A percentile compares a stretch with the other conserved stretches of the same genome.
Conservation (phyloP, 2,329 filamentous ascomycete genomes). For the Phoma sp. region DNA sequence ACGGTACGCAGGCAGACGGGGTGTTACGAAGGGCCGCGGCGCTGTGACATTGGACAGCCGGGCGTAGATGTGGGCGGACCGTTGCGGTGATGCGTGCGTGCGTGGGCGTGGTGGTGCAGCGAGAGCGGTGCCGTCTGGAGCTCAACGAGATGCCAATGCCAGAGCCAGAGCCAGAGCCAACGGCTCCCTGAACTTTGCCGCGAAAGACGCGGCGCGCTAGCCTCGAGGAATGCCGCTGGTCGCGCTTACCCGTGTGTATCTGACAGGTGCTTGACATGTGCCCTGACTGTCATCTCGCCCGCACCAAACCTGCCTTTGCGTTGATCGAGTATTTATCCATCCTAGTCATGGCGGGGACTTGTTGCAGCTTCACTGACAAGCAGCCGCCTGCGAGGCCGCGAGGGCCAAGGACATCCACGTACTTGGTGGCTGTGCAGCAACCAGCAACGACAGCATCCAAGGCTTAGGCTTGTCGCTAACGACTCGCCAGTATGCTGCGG, state of each 20-base stretch:
- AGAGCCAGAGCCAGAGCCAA: neutral
- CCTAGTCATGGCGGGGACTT: too few species aligned
- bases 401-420: too few species aligned
- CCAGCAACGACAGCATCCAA: too few species aligned
- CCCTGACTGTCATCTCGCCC: neutral
- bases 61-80: conserved; percentile 8
- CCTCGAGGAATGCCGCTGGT: neutral
- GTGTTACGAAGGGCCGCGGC: conserved; percentile 2
- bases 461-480: too few species aligned
- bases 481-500: too few species aligned
- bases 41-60: conserved; percentile 15
- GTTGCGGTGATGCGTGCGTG: conserved; percentile 1
- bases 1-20: neutral
- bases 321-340: too few species aligned
- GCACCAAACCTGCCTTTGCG: too few species aligned
- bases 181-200: conserved; percentile 6
- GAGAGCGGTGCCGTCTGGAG: neutral
- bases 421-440: too few species aligned
- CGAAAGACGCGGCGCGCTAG: conserved; percentile 1
- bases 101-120: too few species aligned
- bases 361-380: too few species aligned
- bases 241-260: conserved; percentile 4
- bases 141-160: conserved; percentile 3
- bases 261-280: neutral
- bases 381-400: too few species aligned